These are phyloP conservation scores for Pleomassaria siparia DNA, from an alignment of 2,329 filamentous ascomycete genomes.

Conservation along the genomic window DNA sequence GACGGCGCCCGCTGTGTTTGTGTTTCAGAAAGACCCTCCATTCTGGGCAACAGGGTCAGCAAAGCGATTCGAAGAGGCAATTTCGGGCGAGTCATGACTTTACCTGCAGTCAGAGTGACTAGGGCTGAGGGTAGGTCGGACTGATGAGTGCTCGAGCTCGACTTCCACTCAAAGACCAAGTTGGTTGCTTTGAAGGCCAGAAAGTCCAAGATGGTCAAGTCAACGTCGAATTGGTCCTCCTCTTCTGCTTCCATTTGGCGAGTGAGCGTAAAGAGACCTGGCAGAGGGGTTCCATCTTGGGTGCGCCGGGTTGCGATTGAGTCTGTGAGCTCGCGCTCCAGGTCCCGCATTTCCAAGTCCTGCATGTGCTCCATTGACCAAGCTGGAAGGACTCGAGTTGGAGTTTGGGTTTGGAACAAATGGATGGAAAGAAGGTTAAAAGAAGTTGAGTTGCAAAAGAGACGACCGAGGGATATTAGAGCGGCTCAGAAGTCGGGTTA, in stretches of 20 bases:
- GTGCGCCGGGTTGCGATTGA: conserved; percentile 18
- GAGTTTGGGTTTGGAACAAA: conserved; percentile 2
- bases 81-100: conserved; percentile 11
- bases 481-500: conserved; percentile 8
- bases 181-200: conserved; percentile 51
- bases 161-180: conserved; percentile 43
- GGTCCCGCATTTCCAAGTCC: conserved; percentile 19
- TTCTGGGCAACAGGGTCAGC: conserved; percentile 27
- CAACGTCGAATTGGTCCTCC: conserved; percentile 50
- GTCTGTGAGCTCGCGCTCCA: conserved; percentile 26
- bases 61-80: background rate
- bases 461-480: background rate
- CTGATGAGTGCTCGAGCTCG: conserved; percentile 29
- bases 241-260: conserved; percentile 37
- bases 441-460: conserved; percentile 4
- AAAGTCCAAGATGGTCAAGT: conserved; percentile 61
- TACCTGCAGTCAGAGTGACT: conserved; percentile 38
- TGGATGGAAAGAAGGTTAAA: conserved; percentile 1
- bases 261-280: conserved; percentile 35
- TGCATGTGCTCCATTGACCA: conserved; percentile 18
- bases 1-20: conserved; percentile 37
- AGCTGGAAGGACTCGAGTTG: conserved; percentile 11
- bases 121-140: conserved; percentile 36
- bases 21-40: conserved; percentile 49
- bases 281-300: conserved; percentile 21